A percentile compares a stretch with the other conserved stretches of the same genome.
These are phyloP conservation scores for Mycena pura DNA, from an alignment of 768 basidiomycete species.

Conservation along the genomic window DNA sequence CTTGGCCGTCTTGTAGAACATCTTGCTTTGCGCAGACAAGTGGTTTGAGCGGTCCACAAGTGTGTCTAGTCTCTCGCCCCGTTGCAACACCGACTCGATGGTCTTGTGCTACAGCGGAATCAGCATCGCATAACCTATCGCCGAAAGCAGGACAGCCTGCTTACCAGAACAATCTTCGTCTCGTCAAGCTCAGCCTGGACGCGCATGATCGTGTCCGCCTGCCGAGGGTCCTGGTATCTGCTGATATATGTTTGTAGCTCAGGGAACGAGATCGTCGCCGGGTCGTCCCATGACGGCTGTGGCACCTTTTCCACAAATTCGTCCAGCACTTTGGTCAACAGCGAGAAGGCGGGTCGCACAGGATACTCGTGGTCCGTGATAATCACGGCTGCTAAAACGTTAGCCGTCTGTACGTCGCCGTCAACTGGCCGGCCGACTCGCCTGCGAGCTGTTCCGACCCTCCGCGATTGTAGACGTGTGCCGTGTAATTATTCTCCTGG, in stretches of 20 bases:
- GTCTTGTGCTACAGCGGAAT: constrained; percentile 84
- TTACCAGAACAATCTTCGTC: constrained; percentile 96
- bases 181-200: constrained; percentile 99
- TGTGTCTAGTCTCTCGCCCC: constrained; percentile 96
- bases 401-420: constrained; percentile 5
- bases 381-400: constrained; percentile 69
- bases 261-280: constrained; percentile 76
- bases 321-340: constrained; percentile 91
- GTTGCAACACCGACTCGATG: constrained; percentile 94
- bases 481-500: constrained; percentile 91
- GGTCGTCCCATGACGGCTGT: constrained; percentile 68
- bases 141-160: constrained; percentile 35
- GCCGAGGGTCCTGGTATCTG: constrained; percentile 96
- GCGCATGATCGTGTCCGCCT: constrained; percentile 97
- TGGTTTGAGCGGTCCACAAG: constrained; percentile 93
- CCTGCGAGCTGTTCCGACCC: constrained; percentile 87
- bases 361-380: constrained; percentile 97
- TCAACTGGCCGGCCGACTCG: constrained; percentile 40
- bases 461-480: constrained; percentile 92
- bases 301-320: constrained; percentile 88
- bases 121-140: constrained; percentile 10
- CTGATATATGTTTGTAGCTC: constrained; percentile 77
- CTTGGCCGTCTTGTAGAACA: constrained; percentile 99
- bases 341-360: constrained; percentile 93
- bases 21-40: constrained; percentile 89